Evolutionary conservation across 306 rosid species (phyloP), one percentile per base, ranked within the genome.

Genomic region (Sphenostylis stenocarpa): DNA sequence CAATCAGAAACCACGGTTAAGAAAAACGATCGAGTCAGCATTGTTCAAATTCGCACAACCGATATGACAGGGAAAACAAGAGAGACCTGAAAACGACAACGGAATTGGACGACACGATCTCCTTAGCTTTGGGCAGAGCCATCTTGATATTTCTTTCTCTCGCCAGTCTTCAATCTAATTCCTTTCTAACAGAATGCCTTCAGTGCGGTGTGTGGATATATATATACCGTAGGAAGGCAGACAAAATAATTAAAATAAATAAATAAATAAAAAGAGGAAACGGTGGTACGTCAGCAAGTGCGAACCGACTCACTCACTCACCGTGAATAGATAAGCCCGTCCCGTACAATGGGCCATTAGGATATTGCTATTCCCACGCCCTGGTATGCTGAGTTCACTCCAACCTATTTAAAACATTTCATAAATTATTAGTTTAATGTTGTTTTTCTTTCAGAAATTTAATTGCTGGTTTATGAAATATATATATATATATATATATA

Each of bases 81-180:
- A 69, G 20, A 33, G 38, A 87, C 98, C 98, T 95, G 88, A 88
- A 95, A 76, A 95, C 97, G 38, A 83, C 88, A 75, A 90, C 91
- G 7, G 96, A 26, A 64, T 89, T 90, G 68, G 93, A 60, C 9
- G 93, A 76, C 2, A 92, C 96, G 64, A 92, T 76, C 79, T 95
- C 97, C 85, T 95, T 89, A 3, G 98, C 96, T 77, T 92, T 92
- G 0, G 91, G 60, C 67, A 87, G 77, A 48, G 97, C 97, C 98
- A 95, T 92, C 19, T 73, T 60, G 31, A 2, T 57, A 5, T 56
- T 20, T 53, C 33, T 16, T 29, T 26, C 4, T 13, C 6, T 13
- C 0, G 1, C 0, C 0, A 1, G 16, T 21, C 24, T 23, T 1
- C 0, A 4, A 51, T 51, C 55, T 48, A 3, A 19, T n/a, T 15